phyloP scores from a whole-genome alignment of 306 rosid species.

The Vigna unguiculata region DNA sequence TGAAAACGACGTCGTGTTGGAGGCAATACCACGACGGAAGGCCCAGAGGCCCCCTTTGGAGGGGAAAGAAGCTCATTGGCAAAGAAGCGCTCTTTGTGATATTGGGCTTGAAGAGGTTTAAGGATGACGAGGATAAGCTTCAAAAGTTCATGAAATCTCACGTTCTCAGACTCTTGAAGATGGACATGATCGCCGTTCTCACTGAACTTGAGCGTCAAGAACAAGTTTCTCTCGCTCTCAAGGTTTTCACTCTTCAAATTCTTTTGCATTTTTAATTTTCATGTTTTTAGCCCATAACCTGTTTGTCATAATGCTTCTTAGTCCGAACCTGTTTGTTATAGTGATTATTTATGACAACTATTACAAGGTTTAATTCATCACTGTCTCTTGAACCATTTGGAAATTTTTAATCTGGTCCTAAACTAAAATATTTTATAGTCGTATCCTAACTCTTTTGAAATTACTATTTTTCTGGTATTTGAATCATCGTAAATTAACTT shows the following conservation, averaged over 20 bases:
- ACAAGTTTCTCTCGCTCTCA: slow-evolving; percentile 80
- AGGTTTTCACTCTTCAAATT: slow-evolving; percentile 51
- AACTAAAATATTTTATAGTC: too few species aligned
- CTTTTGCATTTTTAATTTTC: background rate
- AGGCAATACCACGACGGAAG: slow-evolving; percentile 89
- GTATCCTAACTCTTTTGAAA: too few species aligned
- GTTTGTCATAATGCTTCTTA: slow-evolving; percentile 58
- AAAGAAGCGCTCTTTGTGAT: slow-evolving; percentile 88
- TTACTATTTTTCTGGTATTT: too few species aligned
- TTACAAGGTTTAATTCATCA: too few species aligned
- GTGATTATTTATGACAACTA: background rate
- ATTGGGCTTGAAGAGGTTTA: slow-evolving; percentile 79
- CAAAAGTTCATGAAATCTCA: slow-evolving; percentile 73
- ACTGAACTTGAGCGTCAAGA: slow-evolving; percentile 94
- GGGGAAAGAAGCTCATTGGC: slow-evolving; percentile 85
- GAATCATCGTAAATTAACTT: background rate
- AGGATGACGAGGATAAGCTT: slow-evolving; percentile 74
- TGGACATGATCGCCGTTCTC: slow-evolving; percentile 86
- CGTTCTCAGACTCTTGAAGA: slow-evolving; percentile 77
- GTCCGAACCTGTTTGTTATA: slow-evolving; percentile 1
- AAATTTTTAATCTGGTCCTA: background rate
- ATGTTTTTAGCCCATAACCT: slow-evolving; percentile 37
- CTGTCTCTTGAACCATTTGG: too few species aligned
- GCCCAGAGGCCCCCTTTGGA: slow-evolving; percentile 98
- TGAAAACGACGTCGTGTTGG: slow-evolving; percentile 40